Evolutionary conservation across 257 asterid genomes (phyloP), one percentile per base, ranked within the genome.

Genomic region (Lantana camara): DNA sequence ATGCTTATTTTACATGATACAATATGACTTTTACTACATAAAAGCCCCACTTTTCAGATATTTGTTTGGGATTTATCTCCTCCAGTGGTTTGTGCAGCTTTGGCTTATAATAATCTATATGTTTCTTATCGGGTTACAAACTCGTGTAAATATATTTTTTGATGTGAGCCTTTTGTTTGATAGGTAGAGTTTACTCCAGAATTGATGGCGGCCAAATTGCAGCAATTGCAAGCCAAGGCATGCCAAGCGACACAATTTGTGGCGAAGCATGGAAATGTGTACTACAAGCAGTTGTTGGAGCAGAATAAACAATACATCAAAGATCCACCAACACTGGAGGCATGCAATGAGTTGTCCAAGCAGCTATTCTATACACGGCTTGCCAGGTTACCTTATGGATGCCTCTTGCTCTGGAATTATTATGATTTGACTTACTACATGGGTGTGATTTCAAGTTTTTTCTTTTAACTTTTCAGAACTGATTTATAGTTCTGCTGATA

Each of bases 311-410:
- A 81, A 41, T 80, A 85, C 38, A 63, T 85, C 19, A 77, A 72
- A 71, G 83, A 83, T 15, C 90, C 95, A 63, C 73, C 95, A 66
- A 79, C 95, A 15, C 82, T 83, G 63, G 95, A 86, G 64, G 74
- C 78, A 42, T 85, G 90, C 66, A 53, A 64, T 37, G 84, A 83
- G 68, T 73, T 85, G 64, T 57, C 90, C 58, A 85, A 85, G 79
- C 88, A 83, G 80, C 75, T 83, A 63, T 69, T 75, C 60, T 81
- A 76, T 68, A 83, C 94, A 66, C 90, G 88, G 62, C 86, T 85
- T 65, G 94, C 90, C 69, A 85, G 94, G 94, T 83, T 69, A 44
- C 30, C 34, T 7, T 69, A 11, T 54, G 21, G 50, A 17, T 8
- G 13, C 23, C 37, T 24, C 54, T n/a, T 48, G 23, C 44, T 21